Percentiles rank a stretch among this genome's conserved stretches.
phyloP scores from a whole-genome alignment of 2,329 filamentous ascomycete genomes.

The Pseudogymnoascus sp. region DNA sequence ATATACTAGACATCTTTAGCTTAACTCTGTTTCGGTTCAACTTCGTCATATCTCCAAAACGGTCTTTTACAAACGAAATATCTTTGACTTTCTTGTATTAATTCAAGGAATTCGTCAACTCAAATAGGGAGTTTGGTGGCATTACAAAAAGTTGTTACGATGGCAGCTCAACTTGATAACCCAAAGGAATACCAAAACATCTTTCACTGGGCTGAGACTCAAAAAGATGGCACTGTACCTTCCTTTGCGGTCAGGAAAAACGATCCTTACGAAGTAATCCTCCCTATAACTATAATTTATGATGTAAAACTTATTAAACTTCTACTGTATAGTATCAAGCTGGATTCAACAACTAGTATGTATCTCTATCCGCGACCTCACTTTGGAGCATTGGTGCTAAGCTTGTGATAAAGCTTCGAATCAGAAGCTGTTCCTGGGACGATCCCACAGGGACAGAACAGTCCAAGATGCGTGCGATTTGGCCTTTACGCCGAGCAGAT shows the following conservation, averaged over 20 bases:
- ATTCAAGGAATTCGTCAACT: too few species aligned
- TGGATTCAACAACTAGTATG: conserved; percentile 47
- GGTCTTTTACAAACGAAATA: too few species aligned
- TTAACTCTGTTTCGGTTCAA: too few species aligned
- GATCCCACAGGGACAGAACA: conserved; percentile 36
- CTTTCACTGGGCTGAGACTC: conserved; percentile 55
- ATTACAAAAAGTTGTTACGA: background rate
- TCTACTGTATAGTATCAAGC: conserved; percentile 42
- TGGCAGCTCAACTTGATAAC: conserved; percentile 15
- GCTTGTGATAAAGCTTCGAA: conserved; percentile 27
- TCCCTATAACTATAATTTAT: background rate
- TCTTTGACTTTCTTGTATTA: too few species aligned
- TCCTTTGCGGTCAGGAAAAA: conserved; percentile 49
- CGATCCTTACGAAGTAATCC: conserved; percentile 45
- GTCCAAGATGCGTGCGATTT: conserved; percentile 35
- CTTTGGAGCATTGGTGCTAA: background rate
- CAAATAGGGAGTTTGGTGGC: too few species aligned
- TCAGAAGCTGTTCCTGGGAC: conserved; percentile 38
- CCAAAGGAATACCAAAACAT: conserved; percentile 43
- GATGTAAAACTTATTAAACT: conserved; percentile 14
- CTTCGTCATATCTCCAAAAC: too few species aligned
- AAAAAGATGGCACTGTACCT: conserved; percentile 49
- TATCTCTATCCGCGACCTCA: conserved; percentile 7
- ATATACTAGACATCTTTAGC: too few species aligned
- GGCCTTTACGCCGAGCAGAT: conserved; percentile 41